Evolutionary conservation across 257 asterid species (phyloP), one percentile per base, ranked within the genome.

Genomic region (Solanum appendiculatum): DNA sequence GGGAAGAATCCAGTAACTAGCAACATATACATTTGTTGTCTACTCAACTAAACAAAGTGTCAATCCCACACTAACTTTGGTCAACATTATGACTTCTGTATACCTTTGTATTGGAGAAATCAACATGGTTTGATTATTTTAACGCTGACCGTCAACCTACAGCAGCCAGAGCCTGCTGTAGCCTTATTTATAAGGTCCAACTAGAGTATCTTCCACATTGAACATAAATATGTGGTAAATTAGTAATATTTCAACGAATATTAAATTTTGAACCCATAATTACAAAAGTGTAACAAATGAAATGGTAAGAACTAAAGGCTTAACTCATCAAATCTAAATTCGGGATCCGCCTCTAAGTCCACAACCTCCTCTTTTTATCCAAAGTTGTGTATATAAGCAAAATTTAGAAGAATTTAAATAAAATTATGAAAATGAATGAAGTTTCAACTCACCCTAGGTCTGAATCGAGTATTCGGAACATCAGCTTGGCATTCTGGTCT

Each of bases 401-500:
- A 78, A 9, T 16, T 25, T 9, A 78, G 40, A 27, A 44, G 36
- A 78, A 78, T 5, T 8, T 16, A 78, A 15, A 78, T 16, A 15
- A 42, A 27, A 78, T 15, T 9, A 46, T 44, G 39, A 44, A 44
- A 78, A 78, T 3, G 73, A 82, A 86, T 84, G 81, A 78, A 72
- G 40, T 46, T 78, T 46, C 56, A 12, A 73, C 97, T 69, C 86
- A 96, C 99, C 97, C 95, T 90, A 7, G 98, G 93, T 88, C 93
- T 95, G 90, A 95, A 95, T 42, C 95, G 95, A 72, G 96, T 94
- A 90, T 92, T 92, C 64, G 98, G 98, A 54, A 89, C 94, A 86
- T 95, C 97, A 56, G 92, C 98, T 90, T 87, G 95, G 66, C 97
- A 95, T 90, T 94, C 98, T 40, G 95, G 94, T 89, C 93, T 95